Evolutionary conservation across 257 asterid genomes (phyloP).

Genomic region (Solanum etuberosum): DNA sequence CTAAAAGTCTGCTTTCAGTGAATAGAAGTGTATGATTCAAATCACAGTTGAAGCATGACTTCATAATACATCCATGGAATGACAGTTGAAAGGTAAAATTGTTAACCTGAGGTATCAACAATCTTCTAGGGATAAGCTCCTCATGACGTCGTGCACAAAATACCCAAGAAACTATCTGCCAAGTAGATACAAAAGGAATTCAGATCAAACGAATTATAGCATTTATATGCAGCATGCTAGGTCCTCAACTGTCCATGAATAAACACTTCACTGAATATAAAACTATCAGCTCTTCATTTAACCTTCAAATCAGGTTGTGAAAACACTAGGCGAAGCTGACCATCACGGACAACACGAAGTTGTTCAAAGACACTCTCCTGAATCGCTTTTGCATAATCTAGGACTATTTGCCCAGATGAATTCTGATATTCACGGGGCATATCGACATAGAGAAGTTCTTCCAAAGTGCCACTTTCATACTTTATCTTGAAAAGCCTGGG

Average conservation of each 20-base stretch:
- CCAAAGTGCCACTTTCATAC: constrained; percentile 90
- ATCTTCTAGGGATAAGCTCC: constrained; percentile 86
- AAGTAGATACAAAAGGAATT: background rate
- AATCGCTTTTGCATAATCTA: constrained; percentile 90
- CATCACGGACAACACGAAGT: constrained; percentile 96
- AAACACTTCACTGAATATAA: background rate
- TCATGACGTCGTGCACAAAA: constrained; percentile 98
- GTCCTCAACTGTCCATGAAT: background rate
- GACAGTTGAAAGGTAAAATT: background rate
- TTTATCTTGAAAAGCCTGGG: constrained; percentile 84
- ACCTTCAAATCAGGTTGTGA: constrained; percentile 87
- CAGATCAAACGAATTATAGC: constrained; percentile 1
- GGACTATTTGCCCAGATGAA: constrained; percentile 85
- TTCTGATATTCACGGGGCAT: constrained; percentile 93
- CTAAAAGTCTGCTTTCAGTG: background rate
- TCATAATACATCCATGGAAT: background rate
- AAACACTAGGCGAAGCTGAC: constrained; percentile 91
- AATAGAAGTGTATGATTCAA: background rate
- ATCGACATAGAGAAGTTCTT: constrained; percentile 86
- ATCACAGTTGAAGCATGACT: background rate
- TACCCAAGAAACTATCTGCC: constrained; percentile 94
- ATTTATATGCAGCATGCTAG: background rate
- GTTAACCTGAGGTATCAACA: constrained; percentile 82
- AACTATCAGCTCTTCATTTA: background rate
- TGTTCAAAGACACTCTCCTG: constrained; percentile 97